Evolutionary conservation across 305 asterid species (phyloP), one percentile per base, ranked within the genome.

Genomic region (Fraxinus platypoda): DNA sequence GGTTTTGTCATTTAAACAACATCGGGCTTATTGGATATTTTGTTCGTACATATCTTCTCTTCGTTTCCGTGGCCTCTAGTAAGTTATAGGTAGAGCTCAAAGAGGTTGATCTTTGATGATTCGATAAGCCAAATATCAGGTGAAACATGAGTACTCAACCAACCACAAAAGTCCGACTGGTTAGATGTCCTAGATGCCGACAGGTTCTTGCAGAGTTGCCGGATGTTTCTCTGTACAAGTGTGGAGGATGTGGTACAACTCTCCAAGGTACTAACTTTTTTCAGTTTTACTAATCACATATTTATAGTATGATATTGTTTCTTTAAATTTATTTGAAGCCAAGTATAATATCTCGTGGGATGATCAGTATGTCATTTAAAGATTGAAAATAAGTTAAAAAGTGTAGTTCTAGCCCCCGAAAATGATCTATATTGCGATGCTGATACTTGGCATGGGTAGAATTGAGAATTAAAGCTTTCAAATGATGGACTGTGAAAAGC

Each of bases 201-300:
- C 43, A 84, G 81, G 79, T 93, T 87, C 98, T 95, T 21, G 84
- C 87, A 6, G 99, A 94, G 90, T 81, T 78, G 84, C 92, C 97
- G 0, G 94, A 90, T n/a, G 82, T 90, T 79, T 87, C 90, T 6
- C 79, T 95, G 81, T 94, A 95, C 88, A 49, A 79, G 80, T 95
- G 99, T 87, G 99, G 98, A 78, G 95, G 97, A 73, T 95, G 99
- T 85, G 94, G 89, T 83, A 86, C 93, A 31, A 62, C 84, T 86
- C 98, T 95, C 26, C 87, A 87, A 93, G 98, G 99, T 95, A 87
- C 54, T 41, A 23, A 74, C 74, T 37, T 68, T 68, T 68, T 30
- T 12, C 74, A 23, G 7, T 64, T 64, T 64, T 7, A 30, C 37
- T 26, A 11, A 68, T 66, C 8, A 1, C 74, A 3, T 26, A 68